Evolutionary conservation across 1,284 basidiomycete species (phyloP), one percentile per base, ranked within the genome.

Genomic region (Sporisorium sorghi): DNA sequence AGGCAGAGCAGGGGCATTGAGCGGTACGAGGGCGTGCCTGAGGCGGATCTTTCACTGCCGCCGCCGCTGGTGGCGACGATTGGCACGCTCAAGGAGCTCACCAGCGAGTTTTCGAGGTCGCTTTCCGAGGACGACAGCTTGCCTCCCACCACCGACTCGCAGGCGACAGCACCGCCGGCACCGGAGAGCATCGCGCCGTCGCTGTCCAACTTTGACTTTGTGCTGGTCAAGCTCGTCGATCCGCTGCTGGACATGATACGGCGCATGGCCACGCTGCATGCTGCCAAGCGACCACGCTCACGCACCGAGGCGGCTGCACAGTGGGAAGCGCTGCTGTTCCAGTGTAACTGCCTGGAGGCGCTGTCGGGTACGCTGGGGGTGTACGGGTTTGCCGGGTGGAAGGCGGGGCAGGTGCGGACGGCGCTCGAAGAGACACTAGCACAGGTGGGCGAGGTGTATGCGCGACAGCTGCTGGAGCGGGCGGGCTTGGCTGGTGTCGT

Each of bases 51-150:
- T 11, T 24, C 42, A 1, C 49, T 72, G 5, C 78, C 79, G 0
- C 42, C 76, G 12, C 76, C 77, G 12, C 37, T 81, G 10, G 21
- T 72, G 4, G 78, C 71, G 1, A 66, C 68, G 0, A 37, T 54
- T 10, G 60, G 44, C 0, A 77, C 78, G 30, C 50, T 81, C 19
- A 80, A 79, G 52, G 79, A 81, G 68, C 69, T 81, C 17, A 55
- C 78, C 19, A 44, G 54, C 12, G 76, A 77, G 33, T 77, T 69
- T 39, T 71, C 66, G 8, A 42, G 74, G 4, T 68, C 78, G 37
- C 50, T 74, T 8, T 48, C 67, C 19, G 78, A 78, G 28, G 69
- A 57, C 28, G 30, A 23, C 4, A 14, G 37, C 6, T 14, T 26
- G 26, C 12, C 44, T 9, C 44, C 28, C 2, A 19, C 5, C n/a